Evolutionary conservation across 2,329 filamentous ascomycete species (phyloP).

Genomic region (Westerdykella sp.): DNA sequence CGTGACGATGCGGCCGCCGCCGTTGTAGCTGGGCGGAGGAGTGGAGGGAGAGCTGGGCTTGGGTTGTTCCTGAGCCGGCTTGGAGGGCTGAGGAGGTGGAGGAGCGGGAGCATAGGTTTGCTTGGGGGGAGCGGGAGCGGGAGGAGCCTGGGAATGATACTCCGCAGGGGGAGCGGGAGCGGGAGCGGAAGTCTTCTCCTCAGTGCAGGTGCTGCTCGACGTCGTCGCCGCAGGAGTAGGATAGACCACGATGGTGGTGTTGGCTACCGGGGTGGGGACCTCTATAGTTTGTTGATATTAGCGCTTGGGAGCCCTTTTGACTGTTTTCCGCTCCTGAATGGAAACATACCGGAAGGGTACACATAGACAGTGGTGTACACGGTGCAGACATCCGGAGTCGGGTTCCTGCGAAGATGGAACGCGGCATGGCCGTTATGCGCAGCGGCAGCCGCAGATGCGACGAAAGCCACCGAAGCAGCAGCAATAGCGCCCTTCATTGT

Average conservation of each 20-base stretch:
- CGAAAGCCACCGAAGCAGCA: slow-evolving; percentile 54
- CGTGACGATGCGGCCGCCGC: slow-evolving; percentile 28
- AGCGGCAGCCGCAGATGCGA: slow-evolving; percentile 49
- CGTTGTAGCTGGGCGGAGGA: slow-evolving; percentile 13
- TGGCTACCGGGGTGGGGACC: slow-evolving; percentile 20
- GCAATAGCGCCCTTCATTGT: slow-evolving; percentile 71
- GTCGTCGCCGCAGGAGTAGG: slow-evolving; percentile 47
- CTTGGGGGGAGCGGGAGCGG: slow-evolving; percentile 57
- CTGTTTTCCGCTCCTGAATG: neutral
- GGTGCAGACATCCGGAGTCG: slow-evolving; percentile 52
- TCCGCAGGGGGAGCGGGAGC: slow-evolving; percentile 48
- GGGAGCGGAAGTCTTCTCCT: slow-evolving; percentile 48
- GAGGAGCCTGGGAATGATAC: slow-evolving; percentile 1
- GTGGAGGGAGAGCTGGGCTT: slow-evolving; percentile 17
- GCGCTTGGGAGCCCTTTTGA: neutral
- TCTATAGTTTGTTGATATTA: slow-evolving; percentile 8
- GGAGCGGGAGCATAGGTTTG: slow-evolving; percentile 47
- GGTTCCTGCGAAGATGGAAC: slow-evolving; percentile 51
- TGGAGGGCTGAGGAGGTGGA: slow-evolving; percentile 11
- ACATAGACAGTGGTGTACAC: slow-evolving; percentile 58
- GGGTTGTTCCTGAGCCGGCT: slow-evolving; percentile 1
- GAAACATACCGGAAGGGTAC: slow-evolving; percentile 8
- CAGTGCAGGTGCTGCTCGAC: slow-evolving; percentile 68
- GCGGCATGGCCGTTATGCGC: slow-evolving; percentile 60
- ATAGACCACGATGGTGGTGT: slow-evolving; percentile 20